Evolutionary conservation across 805 yeast species (phyloP), one percentile per base, ranked within the genome.

Genomic region (Cyberlindnera veronae): DNA sequence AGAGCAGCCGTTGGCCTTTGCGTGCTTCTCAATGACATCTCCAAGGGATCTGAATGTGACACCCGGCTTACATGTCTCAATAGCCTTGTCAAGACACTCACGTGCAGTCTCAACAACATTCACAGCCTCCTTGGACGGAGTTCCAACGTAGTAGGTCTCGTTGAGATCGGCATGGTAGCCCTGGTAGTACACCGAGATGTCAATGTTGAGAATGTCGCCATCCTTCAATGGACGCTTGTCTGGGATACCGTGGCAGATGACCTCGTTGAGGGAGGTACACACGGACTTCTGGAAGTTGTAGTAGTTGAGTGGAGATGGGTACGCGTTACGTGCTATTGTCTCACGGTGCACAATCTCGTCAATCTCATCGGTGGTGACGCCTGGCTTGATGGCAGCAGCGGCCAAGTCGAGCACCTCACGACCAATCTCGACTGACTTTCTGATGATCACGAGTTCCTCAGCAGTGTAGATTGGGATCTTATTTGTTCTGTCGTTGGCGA

Each of bases 231-330:
- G 81, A 40, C 90, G 76, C 66, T 85, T 75, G 64, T 93, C 99
- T 20, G 99, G 99, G 44, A 93, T 85, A 48, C 99, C 99, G 63
- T 93, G 99, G 62, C 99, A 93, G 45, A 93, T 85, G 42, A 89
- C 81, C 69, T 93, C 99, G 64, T 93, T 93, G 32, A 93, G 83
- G 2, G 96, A 88, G 1, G 96, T 88, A 66, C 99, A 93, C 30
- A 87, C 76, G 17, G 93, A 79, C 61, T 89, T 90, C 31, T 98
- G 97, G 68, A 79, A 93, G 64, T 88, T 85, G 68, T 82, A 90
- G 68, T 93, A 93, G 68, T 93, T 93, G 49, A 91, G 70, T 4
- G 99, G 96, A 11, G 96, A 87, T 15, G 99, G 99, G 61, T 93
- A 93, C 3, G 90, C 88, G 49, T 82, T 80, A 62, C 96, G 77